Evolutionary conservation across 176 grass and related monocot genomes (phyloP).

Genomic region (Thalia dealbata): DNA sequence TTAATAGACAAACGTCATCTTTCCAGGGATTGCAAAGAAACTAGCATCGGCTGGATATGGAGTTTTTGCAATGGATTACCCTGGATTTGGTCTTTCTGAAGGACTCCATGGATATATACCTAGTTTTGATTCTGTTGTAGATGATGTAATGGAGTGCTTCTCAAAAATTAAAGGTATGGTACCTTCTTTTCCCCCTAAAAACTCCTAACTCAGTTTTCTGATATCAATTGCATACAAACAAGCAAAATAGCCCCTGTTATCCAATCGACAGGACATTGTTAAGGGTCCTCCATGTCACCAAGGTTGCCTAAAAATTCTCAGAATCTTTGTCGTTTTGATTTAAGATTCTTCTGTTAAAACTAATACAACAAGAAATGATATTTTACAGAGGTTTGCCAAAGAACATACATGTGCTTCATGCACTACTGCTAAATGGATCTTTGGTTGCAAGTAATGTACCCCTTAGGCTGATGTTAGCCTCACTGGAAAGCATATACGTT

Average conservation of each 20-base stretch:
- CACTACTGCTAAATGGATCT: too few species aligned
- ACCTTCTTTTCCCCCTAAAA: neutral
- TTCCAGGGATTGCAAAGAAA: slow-evolving; percentile 74
- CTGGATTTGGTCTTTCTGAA: slow-evolving; percentile 93
- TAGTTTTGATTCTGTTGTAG: slow-evolving; percentile 65
- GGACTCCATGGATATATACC: slow-evolving; percentile 99
- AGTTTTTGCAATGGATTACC: slow-evolving; percentile 90
- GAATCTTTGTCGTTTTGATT: too few species aligned
- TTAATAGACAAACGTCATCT: neutral
- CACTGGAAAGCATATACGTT: too few species aligned
- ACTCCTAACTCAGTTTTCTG: slow-evolving; percentile 1
- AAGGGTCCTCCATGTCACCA: neutral
- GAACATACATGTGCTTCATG: too few species aligned
- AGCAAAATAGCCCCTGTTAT: slow-evolving; percentile 1
- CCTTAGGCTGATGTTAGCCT: too few species aligned
- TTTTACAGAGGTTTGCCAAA: too few species aligned
- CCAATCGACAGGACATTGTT: neutral
- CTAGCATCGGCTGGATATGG: slow-evolving; percentile 87
- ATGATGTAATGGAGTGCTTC: slow-evolving; percentile 70
- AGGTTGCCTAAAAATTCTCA: too few species aligned
- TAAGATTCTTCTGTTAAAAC: too few species aligned
- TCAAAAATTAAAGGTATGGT: slow-evolving; percentile 71
- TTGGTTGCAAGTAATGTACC: too few species aligned
- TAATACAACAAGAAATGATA: too few species aligned
- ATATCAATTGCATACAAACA: slow-evolving; percentile 1